Evolutionary conservation across 2,329 filamentous ascomycete genomes (phyloP), one percentile per base, ranked within the genome.

Genomic region (Aschersonia sp.): DNA sequence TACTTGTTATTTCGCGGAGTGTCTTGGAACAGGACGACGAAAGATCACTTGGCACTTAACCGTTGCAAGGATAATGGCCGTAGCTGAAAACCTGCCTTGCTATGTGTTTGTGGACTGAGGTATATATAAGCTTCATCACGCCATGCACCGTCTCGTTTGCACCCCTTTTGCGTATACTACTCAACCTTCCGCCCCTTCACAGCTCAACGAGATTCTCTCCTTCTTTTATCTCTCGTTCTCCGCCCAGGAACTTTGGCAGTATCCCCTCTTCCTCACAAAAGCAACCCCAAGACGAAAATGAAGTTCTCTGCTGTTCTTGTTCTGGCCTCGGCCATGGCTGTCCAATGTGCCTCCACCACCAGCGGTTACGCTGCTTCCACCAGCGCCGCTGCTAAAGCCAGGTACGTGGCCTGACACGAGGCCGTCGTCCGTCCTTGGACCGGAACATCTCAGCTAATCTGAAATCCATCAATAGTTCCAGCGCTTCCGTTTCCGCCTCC

Each of bases 251-350:
- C 22, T 22, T 22, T 22, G 22, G 22, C 22, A 37, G 12, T 37
- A 3, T 37, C 35, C 35, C 35, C 12, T 12, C 12, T 37, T 12
- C 5, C 35, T 37, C 35, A 37, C 35, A 12, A 8, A 8, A 37
- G 12, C 35, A 37, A 37, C 35, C 22, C 22, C 22, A 22, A 22
- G 22, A 22, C 22, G 22, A 41, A 46, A 14, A 47, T 47, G 46
- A 47, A 47, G 31, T 39, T 47, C 8, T 11, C 46, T 35, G 46
- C 40, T 35, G 2, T 47, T 30, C 10, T 47, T 11, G 31, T 47
- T 22, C 30, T 47, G 39, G 40, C 45, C 33, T 46, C 45, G 4
- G 45, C 46, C 39, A 33, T 47, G 6, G 46, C 37, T 4, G 46
- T 8, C 14, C 40, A 47, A 4, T 47, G 46, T 14, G 40, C 46